These are phyloP conservation scores for Pleurozium schreberi DNA, from an alignment of 225 moss, liverwort and hornwort genomes.

Conservation along the genomic window DNA sequence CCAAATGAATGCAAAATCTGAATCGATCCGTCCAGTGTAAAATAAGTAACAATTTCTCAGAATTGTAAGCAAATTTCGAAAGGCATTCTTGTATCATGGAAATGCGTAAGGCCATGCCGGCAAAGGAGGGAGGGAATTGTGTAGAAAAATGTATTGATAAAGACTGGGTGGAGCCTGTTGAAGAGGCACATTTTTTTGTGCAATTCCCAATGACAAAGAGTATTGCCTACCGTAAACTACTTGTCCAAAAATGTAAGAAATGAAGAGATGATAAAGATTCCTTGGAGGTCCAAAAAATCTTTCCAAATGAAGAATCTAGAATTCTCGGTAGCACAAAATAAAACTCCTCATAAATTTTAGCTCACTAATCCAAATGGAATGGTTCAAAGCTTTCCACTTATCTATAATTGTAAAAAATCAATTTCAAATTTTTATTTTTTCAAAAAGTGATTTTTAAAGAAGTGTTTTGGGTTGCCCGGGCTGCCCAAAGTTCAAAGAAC, in stretches of 20 bases:
- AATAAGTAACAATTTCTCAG: no score
- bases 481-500: no score
- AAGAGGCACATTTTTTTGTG: not conserved
- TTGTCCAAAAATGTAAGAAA: not conserved
- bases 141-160: not conserved
- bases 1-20: not conserved
- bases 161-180: fast-evolving
- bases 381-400: no score
- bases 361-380: no score
- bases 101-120: not conserved
- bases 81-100: no score
- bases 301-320: fast-evolving
- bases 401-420: no score
- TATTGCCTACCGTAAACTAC: fast-evolving
- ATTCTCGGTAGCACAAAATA: not conserved
- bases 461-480: no score
- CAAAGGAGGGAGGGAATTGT: not conserved
- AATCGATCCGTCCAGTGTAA: not conserved
- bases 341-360: no score
- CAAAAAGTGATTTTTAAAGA: no score
- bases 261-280: not conserved
- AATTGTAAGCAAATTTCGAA: not conserved
- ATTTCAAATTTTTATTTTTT: no score
- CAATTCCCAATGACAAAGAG: not conserved
- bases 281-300: not conserved